These are phyloP conservation scores for Penicillium frequentans DNA, from an alignment of 2,329 filamentous ascomycete species.

Conservation along the genomic window DNA sequence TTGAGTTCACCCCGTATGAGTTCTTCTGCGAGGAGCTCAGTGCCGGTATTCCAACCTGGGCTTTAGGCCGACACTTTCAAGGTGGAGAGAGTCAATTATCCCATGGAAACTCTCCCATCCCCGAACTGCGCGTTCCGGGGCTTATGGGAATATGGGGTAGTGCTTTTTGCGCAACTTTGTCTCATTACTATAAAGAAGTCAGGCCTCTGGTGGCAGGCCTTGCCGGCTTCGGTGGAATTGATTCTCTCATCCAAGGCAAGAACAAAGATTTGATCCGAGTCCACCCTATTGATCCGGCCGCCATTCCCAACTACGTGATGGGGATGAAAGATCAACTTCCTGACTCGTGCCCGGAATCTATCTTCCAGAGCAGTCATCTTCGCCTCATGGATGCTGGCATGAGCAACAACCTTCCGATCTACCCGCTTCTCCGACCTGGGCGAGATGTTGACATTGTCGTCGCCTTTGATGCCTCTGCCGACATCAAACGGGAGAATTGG, in stretches of 20 bases:
- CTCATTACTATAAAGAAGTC: constrained; percentile 94
- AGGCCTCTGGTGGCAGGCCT: constrained; percentile 76
- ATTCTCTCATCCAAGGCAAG: constrained; percentile 77
- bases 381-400: constrained; percentile 96
- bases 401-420: constrained; percentile 97
- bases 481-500: constrained; percentile 95
- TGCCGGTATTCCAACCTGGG: constrained; percentile 94
- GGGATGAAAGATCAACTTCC: constrained; percentile 77
- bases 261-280: constrained; percentile 86
- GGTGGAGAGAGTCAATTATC: constrained; percentile 66
- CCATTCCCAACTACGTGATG: constrained; percentile 84
- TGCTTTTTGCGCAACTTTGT: constrained; percentile 92
- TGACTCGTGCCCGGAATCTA: constrained; percentile 71
- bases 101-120: constrained; percentile 67
- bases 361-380: constrained; percentile 70
- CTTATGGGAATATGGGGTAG: constrained; percentile 95
- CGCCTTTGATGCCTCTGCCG: constrained; percentile 91
- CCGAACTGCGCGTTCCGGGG: constrained; percentile 79
- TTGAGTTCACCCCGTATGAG: constrained; percentile 91
- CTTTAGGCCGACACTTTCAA: constrained; percentile 79
- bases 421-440: constrained; percentile 85
- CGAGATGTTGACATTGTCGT: constrained; percentile 86
- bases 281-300: constrained; percentile 89
- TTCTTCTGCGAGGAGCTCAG: constrained; percentile 91
- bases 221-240: constrained; percentile 72